phyloP scores from a whole-genome alignment of 306 rosid genomes.

The Quercus agrifolia region DNA sequence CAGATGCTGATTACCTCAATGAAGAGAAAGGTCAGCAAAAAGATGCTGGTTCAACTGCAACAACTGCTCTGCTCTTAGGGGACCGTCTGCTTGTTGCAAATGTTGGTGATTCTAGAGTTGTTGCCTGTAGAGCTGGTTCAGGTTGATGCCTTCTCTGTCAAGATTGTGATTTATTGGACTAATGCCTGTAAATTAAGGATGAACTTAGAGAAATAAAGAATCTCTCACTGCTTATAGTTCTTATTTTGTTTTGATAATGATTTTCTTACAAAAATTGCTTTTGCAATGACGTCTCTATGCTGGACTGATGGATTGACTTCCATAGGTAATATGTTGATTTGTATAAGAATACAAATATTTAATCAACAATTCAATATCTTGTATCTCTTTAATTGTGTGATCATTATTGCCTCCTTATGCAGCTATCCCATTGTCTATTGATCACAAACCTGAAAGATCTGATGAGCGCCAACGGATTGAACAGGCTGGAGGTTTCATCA shows the following conservation, averaged over 20 bases:
- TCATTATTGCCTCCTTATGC: slow-evolving; percentile 20
- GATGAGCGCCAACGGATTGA: slow-evolving; percentile 86
- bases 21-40: slow-evolving; percentile 75
- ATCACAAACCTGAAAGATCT: slow-evolving; percentile 90
- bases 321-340: neutral
- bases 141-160: slow-evolving; percentile 48
- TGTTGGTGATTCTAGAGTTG: slow-evolving; percentile 96
- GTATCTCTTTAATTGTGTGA: neutral
- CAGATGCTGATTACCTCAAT: slow-evolving; percentile 75
- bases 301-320: neutral
- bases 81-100: slow-evolving; percentile 83
- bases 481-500: slow-evolving; percentile 81
- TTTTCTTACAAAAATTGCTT: neutral
- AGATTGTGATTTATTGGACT: slow-evolving; percentile 22
- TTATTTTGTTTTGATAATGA: neutral
- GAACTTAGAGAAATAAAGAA: neutral
- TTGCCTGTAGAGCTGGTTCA: slow-evolving; percentile 82
- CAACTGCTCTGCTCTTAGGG: slow-evolving; percentile 80
- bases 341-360: neutral
- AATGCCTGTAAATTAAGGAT: neutral
- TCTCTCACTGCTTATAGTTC: neutral
- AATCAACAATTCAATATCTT: neutral
- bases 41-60: slow-evolving; percentile 91
- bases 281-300: neutral
- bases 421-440: slow-evolving; percentile 77